A percentile compares a stretch with the other conserved stretches of the same genome.
Conservation (phyloP, 1,284 basidiomycete species). For the Melampsora americana region DNA sequence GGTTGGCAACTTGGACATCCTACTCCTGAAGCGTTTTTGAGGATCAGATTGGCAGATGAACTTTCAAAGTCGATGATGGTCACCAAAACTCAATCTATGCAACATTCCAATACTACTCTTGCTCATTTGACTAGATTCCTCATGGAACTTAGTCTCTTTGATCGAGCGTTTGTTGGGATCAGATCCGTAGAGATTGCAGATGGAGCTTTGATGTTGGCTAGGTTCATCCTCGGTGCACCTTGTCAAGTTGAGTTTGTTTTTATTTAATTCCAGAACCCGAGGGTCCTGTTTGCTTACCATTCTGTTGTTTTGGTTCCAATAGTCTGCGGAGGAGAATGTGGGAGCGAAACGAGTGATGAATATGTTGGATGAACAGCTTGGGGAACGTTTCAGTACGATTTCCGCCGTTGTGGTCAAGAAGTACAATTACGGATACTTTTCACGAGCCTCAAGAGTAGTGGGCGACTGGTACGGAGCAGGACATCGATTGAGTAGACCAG, state of each 20-base stretch:
- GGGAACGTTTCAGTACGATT: conserved; percentile 78
- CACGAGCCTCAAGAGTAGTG: conserved; percentile 84
- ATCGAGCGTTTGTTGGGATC: conserved; percentile 86
- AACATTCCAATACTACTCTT: conserved; percentile 60
- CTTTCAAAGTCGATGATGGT: conserved; percentile 7
- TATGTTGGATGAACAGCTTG: conserved; percentile 76
- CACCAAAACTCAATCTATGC: conserved; percentile 16
- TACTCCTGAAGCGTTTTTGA: conserved; percentile 94
- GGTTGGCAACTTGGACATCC: conserved; percentile 97
- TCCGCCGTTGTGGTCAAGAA: conserved; percentile 94
- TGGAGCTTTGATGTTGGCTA: conserved; percentile 81
- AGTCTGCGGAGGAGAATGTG: conserved; percentile 50
- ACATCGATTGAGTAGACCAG: conserved; percentile 53
- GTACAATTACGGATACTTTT: conserved; percentile 92
- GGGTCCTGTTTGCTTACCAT: neutral
- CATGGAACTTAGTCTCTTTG: conserved; percentile 97
- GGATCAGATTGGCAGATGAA: conserved; percentile 55
- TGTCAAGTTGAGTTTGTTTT: conserved; percentile 62
- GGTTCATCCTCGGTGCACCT: conserved; percentile 75
- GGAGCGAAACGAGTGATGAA: conserved; percentile 68
- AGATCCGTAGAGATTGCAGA: conserved; percentile 80
- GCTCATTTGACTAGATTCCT: conserved; percentile 93
- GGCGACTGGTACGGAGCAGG: conserved; percentile 77
- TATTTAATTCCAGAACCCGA: neutral
- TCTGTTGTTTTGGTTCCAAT: conserved; percentile 27